These are phyloP conservation scores for Pulicaria dysenterica DNA, from an alignment of 129 eudicot species.

Conservation along the genomic window DNA sequence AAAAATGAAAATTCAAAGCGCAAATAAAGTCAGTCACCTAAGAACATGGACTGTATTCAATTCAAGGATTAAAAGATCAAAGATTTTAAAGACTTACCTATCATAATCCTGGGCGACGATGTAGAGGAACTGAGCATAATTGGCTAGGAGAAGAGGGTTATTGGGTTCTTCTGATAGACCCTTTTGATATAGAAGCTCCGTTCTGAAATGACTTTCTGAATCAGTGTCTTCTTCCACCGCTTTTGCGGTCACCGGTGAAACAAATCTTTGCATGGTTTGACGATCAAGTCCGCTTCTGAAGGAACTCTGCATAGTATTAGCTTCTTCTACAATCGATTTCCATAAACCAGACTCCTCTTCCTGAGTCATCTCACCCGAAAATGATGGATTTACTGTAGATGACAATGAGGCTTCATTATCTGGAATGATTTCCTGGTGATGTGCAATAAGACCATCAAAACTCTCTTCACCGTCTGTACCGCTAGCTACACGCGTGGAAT, in stretches of 20 bases:
- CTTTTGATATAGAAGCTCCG: slow-evolving; percentile 66
- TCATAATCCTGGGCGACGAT: slow-evolving; percentile 73
- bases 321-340: slow-evolving; percentile 65
- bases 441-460: slow-evolving; percentile 37
- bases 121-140: slow-evolving; percentile 90
- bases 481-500: slow-evolving; percentile 51
- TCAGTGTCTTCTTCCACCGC: slow-evolving; percentile 49
- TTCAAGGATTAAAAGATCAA: not conserved
- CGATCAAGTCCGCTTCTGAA: slow-evolving; percentile 56
- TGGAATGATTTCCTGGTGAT: slow-evolving; percentile 40
- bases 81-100: slow-evolving; percentile 48
- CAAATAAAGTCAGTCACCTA: too few species aligned
- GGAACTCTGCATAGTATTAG: slow-evolving; percentile 57
- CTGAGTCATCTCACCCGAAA: slow-evolving; percentile 41
- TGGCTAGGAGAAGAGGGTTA: slow-evolving; percentile 73
- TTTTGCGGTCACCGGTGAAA: slow-evolving; percentile 67
- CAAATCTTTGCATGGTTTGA: slow-evolving; percentile 57
- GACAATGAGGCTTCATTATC: slow-evolving; percentile 39
- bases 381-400: slow-evolving; percentile 42
- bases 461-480: slow-evolving; percentile 78
- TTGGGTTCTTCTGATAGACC: slow-evolving; percentile 69
- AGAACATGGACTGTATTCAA: not conserved
- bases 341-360: slow-evolving; percentile 66
- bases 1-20: not conserved
- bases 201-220: slow-evolving; percentile 48